Evolutionary conservation across 192 early-diverging fungal species (phyloP), one percentile per base, ranked within the genome.

Genomic region (Thamnidium elegans): DNA sequence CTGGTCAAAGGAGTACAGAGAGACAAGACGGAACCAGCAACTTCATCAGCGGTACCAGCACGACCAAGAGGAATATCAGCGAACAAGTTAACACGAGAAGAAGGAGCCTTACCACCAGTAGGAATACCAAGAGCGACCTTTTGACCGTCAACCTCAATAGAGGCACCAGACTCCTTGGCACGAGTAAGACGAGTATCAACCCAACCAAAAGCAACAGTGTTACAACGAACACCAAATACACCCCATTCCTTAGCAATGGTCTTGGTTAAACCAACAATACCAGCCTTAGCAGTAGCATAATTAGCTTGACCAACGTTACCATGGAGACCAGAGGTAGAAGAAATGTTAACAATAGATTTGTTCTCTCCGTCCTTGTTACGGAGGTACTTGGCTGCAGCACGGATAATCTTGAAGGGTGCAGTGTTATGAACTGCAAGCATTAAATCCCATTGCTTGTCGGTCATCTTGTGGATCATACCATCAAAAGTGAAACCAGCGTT

Each of bases 401-500:
- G 77, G 44, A 86, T 55, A 62, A 86, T 81, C 15, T 83, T 80
- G 80, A 86, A 86, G 23, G 85, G 85, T 1, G 84, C 82, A 53
- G 79, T 81, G 72, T 81, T 86, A 73, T 86, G 85, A 20, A 86
- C 85, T 50, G 82, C 81, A 10, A 86, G 58, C 61, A 97, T 92
- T 43, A 96, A 58, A 79, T 97, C 94, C 94, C 94, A 98, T 74
- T 98, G 95, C 60, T 87, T 84, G 79, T 93, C 92, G 30, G 92
- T 92, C 55, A 92, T 92, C 67, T 93, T 84, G 75, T 83, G 83
- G 67, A 97, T 87, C 64, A 93, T 93, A 75, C 90, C 94, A 82
- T 98, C 96, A 61, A 92, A 90, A 56, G 96, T 86, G 72, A 94
- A 97, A 63, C 96, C 96, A 14, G 96, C 96, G 61, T 98, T 98